phyloP scores from a whole-genome alignment of 352 stramenopile species.

The Phytophthora meadii region DNA sequence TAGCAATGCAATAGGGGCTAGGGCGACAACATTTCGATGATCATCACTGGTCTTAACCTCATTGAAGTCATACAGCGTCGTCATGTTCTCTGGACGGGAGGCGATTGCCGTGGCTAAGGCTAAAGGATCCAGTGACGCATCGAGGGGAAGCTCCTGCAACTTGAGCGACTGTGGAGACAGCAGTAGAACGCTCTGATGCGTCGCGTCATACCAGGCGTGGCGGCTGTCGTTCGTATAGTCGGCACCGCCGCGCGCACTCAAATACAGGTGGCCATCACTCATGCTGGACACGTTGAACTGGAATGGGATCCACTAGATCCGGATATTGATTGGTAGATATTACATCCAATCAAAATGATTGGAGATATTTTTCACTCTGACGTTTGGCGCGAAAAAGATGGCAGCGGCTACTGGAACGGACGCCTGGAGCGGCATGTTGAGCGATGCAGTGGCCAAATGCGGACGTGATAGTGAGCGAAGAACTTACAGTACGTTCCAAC shows the following conservation, averaged over 20 bases:
- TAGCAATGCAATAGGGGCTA: constrained; percentile 42
- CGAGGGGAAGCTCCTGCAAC: constrained; percentile 56
- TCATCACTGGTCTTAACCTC: constrained; percentile 12
- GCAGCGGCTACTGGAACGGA: constrained; percentile 5
- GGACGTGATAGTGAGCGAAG: constrained; percentile 55
- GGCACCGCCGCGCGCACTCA: constrained; percentile 53
- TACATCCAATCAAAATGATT: not conserved
- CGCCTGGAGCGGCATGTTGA: constrained; percentile 44
- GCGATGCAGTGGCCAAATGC: constrained; percentile 57
- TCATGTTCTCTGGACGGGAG: constrained; percentile 5
- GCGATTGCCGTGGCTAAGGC: constrained; percentile 9
- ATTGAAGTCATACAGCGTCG: constrained; percentile 58
- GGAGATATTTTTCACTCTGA: not conserved
- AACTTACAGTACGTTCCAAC: constrained; percentile 53
- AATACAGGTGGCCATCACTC: constrained; percentile 70
- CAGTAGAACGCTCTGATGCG: constrained; percentile 62
- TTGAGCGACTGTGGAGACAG: constrained; percentile 38
- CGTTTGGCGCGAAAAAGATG: constrained; percentile 22
- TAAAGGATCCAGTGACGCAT: constrained; percentile 36
- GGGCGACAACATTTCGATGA: constrained; percentile 1
- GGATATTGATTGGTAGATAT: constrained; percentile 3
- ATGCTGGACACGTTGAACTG: constrained; percentile 18
- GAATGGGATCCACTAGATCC: not conserved
- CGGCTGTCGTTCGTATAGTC: constrained; percentile 45
- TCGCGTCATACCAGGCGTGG: constrained; percentile 62